Evolutionary conservation across 2,329 filamentous ascomycete species (phyloP), one percentile per base, ranked within the genome.

Genomic region (Chaetomium sp.): DNA sequence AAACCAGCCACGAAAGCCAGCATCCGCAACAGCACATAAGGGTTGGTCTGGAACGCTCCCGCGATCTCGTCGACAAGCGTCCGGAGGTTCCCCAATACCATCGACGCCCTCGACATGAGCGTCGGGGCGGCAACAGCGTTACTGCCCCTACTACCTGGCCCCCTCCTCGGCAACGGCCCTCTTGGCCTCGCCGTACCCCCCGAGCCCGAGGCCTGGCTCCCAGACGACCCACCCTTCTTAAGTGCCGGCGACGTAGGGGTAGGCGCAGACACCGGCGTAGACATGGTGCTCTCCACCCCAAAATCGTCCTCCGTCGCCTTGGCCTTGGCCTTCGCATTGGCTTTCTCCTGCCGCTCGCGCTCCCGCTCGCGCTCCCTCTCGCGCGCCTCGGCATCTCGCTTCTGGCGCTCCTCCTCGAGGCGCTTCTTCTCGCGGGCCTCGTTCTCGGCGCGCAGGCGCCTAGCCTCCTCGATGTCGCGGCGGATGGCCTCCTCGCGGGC

Each of bases 1-100:
- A 99, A 83, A 2, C 91, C 91, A 45, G 93, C 78, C 27, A 97
- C 76, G 74, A 98, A 97, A 19, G 93, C 85, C 57, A 98, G 71
- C 4, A 91, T 86, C 65, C 85, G 82, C 71, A 87, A 75, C 61
- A 90, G 73, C 42, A 85, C 66, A 70, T 82, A 77, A 0, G 87
- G 86, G 66, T 87, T 87, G n/a, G 81, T 78, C 71, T 81, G 82
- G 35, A 88, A 77, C 0, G 80, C 80, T 31, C 72, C 72, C 3
- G 81, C 80, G 65, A 87, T 75, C 66, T 81, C 80, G 67, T 84
- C 81, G 23, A 89, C 75, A 21, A 86, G 69, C 33, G 75, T 77
- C 35, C 81, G 78, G 55, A 89, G 70, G 66, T 85, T 86, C 31
- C 76, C 73, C 64, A 88, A 75, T 35, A 87, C 77, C 72, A 83